Evolutionary conservation across 2,329 filamentous ascomycete genomes (phyloP), one percentile per base, ranked within the genome.

Genomic region (Juglanconis oblonga): DNA sequence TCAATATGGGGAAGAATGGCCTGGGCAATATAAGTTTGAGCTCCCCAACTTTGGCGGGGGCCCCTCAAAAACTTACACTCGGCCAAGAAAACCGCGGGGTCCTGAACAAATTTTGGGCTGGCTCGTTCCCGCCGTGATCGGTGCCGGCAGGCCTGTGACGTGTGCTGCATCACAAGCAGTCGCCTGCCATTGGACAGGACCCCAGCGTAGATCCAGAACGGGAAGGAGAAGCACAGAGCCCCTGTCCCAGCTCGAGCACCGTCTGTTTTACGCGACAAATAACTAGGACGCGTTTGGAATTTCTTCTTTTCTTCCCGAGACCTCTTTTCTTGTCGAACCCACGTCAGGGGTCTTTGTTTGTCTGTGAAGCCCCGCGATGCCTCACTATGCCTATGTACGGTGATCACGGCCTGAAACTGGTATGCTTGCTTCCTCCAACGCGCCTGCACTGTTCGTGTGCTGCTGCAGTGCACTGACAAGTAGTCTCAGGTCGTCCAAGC

Each of bases 321-420:
- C 17, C 24, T 24, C 42, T 35, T 42, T 10, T 47, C 49, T 29
- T 49, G 29, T 33, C 52, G 38, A 44, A 32, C 24, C 40, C n/a
- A 11, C 36, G 17, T 33, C 13, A 49, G 50, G 36, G 32, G n/a
- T 35, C 13, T 32, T 50, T 38, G 13, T 44, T 38, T 40, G 31
- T 45, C 35, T 35, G 49, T 5, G 31, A 29, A 54, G 36, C 35
- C 48, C 49, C 31, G 57, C 38, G 35, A 59, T 57, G 49, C 49
- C 50, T 62, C 57, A 24, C 49, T 17, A 62, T 62, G 61, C 61
- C 61, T 62, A 96, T 97, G 92, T 95, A 96, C 75, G 92, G 92
- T 67, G 92, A 96, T 72, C 78, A 91, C 62, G 91, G 90, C 54
- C 90, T 92, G 73, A 96, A 96, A 76, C 78, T 97, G 76, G 91